Evolutionary conservation across 495 filamentous ascomycete genomes (phyloP), one percentile per base, ranked within the genome.

Genomic region (Penicillium psychrofluorescens): DNA sequence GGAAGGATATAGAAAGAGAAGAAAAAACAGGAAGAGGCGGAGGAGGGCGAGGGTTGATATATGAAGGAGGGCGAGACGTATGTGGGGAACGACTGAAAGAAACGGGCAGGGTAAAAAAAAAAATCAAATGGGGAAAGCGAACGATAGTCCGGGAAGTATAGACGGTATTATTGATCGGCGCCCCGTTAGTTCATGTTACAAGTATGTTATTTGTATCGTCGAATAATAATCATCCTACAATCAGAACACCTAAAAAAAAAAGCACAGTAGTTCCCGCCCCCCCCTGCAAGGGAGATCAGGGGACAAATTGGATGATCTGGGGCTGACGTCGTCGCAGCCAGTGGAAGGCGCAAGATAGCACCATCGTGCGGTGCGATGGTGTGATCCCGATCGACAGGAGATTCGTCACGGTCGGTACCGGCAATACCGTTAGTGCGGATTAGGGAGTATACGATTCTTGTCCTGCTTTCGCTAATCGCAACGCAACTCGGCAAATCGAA

Each of bases 341-440:
- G 22, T 22, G 3, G 22, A 22, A 22, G 22, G 4, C 22, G 22
- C 22, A 22, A 22, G 54, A 69, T 64, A 54, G 55, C 50, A 56
- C 55, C 59, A 70, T 68, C 45, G n/a, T 48, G 36, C 40, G 45
- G 47, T 50, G 44, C 56, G 64, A 70, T 70, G 67, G 63, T 70
- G 67, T 68, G 64, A 70, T 70, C 55, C 45, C 38, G 29, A 36
- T 35, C 46, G 37, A 4, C 22, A 22, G 22, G 22, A 22, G 22
- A 22, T 22, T 3, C 22, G 22, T 22, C 22, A 22, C 22, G 22
- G 22, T 22, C 22, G 22, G 22, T 22, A 22, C 22, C 22, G 22
- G 22, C 22, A 22, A 4, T 22, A 22, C 22, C 22, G 22, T 22
- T 22, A 22, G 22, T 22, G 22, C 4, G 22, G 22, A 22, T 22